Base-by-base conservation (phyloP, 2,329 filamentous ascomycete species). In the Cryphonectria parasitica region DNA sequence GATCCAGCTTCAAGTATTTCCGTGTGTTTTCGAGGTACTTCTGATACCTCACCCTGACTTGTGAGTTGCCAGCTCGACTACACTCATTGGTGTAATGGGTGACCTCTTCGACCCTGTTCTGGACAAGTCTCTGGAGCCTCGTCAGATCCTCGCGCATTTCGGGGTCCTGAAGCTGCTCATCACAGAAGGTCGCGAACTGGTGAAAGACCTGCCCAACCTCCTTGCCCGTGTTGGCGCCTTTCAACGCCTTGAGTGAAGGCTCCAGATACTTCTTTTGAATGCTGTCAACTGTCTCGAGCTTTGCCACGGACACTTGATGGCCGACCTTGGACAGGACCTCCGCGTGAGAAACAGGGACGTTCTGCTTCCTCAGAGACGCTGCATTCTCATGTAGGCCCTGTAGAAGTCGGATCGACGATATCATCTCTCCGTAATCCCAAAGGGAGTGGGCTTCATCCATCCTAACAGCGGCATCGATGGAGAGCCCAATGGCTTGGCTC, bases 141-240 rank as follows among this genome's bases (percentile, higher is more conserved):
- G 89, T 88, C 71, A 97, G 88, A 76, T 99, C 96, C 78, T 97
- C 94, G 1, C 95, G 83, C 45, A 91, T 90, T 75, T 97, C 94
- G 0, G 91, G 88, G 77, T 95, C 95, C 76, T 97, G 92, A 13
- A 99, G 85, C 78, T 99, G 96, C 76, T 94, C 90, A 78, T 99
- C 95, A 77, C 97, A 99, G 78, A 99, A 99, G 66, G 90, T 88
- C 36, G 97, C 96, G 79, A 98, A 98, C 76, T 97, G 93, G 78
- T 98, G 94, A 76, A 94, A 98, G 0, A 98, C 96, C 74, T 93
- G 88, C 0, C 95, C 94, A 2, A 95, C 92, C 72, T 95, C 92
- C 61, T 87, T 85, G 1, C 92, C 92, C 67, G 90, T 86, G 6
- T 82, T 86, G 62, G 88, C 87, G 1, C 90, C 90, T 75, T 89